These are phyloP conservation scores for Fusarium phyllophilum DNA, from an alignment of 2,329 filamentous ascomycete species.

Conservation along the genomic window DNA sequence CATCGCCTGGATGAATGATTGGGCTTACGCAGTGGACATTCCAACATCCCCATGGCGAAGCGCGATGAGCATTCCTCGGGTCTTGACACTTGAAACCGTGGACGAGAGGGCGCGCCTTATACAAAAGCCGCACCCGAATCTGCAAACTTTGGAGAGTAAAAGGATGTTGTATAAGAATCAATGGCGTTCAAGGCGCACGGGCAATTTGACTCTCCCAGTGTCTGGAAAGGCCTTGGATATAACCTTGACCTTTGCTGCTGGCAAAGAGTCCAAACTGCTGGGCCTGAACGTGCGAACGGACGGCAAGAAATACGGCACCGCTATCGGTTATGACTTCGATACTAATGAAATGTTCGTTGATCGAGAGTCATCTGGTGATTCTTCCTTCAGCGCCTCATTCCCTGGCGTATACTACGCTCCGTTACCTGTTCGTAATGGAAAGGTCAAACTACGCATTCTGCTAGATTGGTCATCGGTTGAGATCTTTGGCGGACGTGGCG, in stretches of 20 bases:
- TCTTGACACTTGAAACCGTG: not conserved
- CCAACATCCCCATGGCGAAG: not conserved
- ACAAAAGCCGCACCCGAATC: not conserved
- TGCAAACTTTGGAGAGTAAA: not conserved
- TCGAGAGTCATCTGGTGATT: not conserved
- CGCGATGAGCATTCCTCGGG: not conserved
- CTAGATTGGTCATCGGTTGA: not conserved
- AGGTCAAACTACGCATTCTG: not conserved
- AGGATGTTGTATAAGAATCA: not conserved
- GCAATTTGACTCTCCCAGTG: not conserved
- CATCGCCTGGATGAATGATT: not conserved
- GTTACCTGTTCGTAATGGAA: not conserved
- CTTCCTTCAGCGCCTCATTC: not conserved
- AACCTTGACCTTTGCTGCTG: not conserved
- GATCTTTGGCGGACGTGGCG: not conserved
- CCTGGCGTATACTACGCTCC: not conserved
- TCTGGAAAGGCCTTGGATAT: not conserved
- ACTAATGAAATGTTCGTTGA: not conserved
- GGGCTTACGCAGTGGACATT: not conserved
- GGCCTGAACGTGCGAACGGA: not conserved
- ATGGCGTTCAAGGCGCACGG: not conserved
- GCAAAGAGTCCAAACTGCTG: not conserved
- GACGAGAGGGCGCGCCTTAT: not conserved
- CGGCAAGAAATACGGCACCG: not conserved
- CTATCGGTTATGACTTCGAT: not conserved